phyloP scores from a whole-genome alignment of 345 rosid genomes.

The Anastatica hierochuntica region DNA sequence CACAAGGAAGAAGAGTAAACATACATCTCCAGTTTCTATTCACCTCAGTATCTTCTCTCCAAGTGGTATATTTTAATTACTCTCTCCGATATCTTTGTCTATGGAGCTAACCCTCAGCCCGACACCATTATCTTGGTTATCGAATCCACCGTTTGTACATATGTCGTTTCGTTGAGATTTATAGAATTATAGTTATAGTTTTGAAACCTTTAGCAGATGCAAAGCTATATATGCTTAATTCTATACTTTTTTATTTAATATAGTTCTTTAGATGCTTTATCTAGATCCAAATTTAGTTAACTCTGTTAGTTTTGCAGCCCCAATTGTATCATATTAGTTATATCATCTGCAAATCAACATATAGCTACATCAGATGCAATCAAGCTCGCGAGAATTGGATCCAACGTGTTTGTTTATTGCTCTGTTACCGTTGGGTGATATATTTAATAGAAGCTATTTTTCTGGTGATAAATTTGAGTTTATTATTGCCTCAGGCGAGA shows the following conservation, averaged over 20 bases:
- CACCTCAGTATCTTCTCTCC: slow-evolving; percentile 95
- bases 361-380: slow-evolving; percentile 97
- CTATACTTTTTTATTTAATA: not conserved
- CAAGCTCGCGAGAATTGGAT: slow-evolving; percentile 82
- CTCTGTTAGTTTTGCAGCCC: slow-evolving; percentile 47
- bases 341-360: slow-evolving; percentile 96
- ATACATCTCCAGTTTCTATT: slow-evolving; percentile 87
- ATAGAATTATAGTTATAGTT: too few relatives aligned
- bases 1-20: slow-evolving; percentile 77
- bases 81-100: not conserved
- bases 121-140: slow-evolving; percentile 76
- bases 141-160: slow-evolving; percentile 78
- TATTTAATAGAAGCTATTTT: not conserved
- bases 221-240: too few relatives aligned
- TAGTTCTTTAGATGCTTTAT: too few relatives aligned
- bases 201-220: too few relatives aligned
- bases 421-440: not conserved
- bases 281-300: not conserved
- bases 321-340: slow-evolving; percentile 77
- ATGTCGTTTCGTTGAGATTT: slow-evolving; percentile 71
- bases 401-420: slow-evolving; percentile 45
- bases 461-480: not conserved
- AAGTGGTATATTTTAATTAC: slow-evolving; percentile 35
- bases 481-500: slow-evolving; percentile 44
- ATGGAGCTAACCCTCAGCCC: slow-evolving; percentile 36